phyloP scores from a whole-genome alignment of 192 early-diverging fungal genomes.

The Pilobolus umbonatus region DNA sequence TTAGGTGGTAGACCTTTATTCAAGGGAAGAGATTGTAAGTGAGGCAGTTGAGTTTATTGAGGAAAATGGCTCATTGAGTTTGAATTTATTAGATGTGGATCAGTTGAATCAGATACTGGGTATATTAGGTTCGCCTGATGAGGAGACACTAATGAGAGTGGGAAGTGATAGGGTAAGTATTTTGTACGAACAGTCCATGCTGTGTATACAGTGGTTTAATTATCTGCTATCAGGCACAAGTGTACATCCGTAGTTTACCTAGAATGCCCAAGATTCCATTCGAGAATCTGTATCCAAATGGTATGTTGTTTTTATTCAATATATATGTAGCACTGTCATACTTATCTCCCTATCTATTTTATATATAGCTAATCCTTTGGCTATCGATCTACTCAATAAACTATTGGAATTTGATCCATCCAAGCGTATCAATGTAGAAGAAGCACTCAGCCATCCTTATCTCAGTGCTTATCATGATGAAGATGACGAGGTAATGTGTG shows the following conservation, averaged over 20 bases:
- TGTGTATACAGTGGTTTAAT: too few species aligned
- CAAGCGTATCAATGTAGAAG: conserved; percentile 87
- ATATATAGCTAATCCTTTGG: conserved; percentile 40
- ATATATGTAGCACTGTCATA: neutral
- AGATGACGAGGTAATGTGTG: conserved; percentile 75
- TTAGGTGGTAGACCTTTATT: conserved; percentile 90
- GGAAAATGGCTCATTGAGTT: conserved; percentile 23
- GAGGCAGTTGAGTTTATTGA: conserved; percentile 37
- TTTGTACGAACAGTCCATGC: too few species aligned
- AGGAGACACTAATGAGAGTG: conserved; percentile 78
- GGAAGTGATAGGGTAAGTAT: conserved; percentile 84
- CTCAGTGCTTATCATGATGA: conserved; percentile 89
- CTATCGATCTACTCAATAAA: conserved; percentile 83
- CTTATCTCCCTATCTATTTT: neutral
- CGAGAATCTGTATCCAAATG: conserved; percentile 80
- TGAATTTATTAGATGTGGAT: conserved; percentile 67
- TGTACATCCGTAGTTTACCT: conserved; percentile 91
- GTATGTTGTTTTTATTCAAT: conserved; percentile 34
- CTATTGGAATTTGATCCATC: conserved; percentile 92
- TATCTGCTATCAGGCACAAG: conserved; percentile 66
- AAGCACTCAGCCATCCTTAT: conserved; percentile 90
- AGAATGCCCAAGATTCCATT: conserved; percentile 87
- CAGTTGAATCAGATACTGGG: conserved; percentile 96
- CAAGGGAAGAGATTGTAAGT: conserved; percentile 89
- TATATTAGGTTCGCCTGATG: conserved; percentile 95